Conservation (phyloP, 768 basidiomycete species). For the Cyclocybe aegerita region DNA sequence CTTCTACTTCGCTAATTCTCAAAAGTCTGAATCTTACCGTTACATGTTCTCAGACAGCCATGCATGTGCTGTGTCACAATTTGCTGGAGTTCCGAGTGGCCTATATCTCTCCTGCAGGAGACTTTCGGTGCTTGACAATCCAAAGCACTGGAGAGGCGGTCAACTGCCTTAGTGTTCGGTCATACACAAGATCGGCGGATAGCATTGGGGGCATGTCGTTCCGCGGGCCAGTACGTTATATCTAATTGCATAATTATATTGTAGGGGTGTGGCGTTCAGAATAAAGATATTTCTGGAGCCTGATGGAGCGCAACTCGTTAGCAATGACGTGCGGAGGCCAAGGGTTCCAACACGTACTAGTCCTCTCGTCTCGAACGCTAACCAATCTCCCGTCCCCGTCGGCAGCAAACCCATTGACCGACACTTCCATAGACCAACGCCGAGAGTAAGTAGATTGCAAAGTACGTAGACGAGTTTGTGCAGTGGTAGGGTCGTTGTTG, state of each 20-base stretch:
- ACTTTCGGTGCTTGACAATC: no score
- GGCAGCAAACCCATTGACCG: conserved; percentile 90
- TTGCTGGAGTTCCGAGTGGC: no score
- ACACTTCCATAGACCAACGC: conserved; percentile 91
- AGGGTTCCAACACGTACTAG: conserved; percentile 42
- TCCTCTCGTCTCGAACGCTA: conserved; percentile 86
- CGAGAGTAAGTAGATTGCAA: conserved; percentile 77
- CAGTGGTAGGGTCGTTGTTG: conserved; percentile 55
- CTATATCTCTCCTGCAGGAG: no score
- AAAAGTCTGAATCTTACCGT: no score
- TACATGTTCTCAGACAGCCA: no score
- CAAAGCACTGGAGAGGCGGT: no score
- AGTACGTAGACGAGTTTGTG: conserved; percentile 72
- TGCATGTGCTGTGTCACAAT: no score
- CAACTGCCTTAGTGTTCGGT: no score
- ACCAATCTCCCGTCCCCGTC: conserved; percentile 90
- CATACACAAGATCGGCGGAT: no score
- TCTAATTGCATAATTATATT: no score
- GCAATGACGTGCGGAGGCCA: background rate
- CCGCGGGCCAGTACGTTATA: no score
- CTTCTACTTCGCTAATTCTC: conserved; percentile 7
- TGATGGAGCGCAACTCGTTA: conserved; percentile 12
- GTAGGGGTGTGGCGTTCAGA: conserved; percentile 1
- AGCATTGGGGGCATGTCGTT: no score
- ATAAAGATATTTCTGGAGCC: conserved; percentile 47